Conservation (phyloP, 345 rosid genomes). For the Acer campestre region DNA sequence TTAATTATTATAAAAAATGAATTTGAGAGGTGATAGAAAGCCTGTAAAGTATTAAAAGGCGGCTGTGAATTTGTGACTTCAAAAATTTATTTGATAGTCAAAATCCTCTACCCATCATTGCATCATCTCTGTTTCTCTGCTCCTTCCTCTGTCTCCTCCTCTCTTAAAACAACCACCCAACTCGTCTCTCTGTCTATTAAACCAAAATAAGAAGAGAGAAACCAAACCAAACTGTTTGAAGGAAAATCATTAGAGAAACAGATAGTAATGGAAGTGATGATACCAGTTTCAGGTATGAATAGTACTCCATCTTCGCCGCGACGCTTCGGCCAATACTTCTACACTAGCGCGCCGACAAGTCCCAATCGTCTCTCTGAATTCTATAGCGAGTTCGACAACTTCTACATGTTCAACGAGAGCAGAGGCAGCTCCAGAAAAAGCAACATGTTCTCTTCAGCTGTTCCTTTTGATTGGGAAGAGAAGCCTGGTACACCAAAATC, state of each 20-base stretch:
- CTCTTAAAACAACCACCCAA: background rate
- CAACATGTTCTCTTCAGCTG: slow-evolving; percentile 11
- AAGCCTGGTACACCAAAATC: slow-evolving; percentile 65
- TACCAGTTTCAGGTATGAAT: slow-evolving; percentile 46
- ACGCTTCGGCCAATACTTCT: slow-evolving; percentile 54
- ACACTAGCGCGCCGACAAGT: slow-evolving; percentile 73
- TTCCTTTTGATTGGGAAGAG: slow-evolving; percentile 71
- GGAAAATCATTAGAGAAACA: background rate
- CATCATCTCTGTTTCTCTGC: background rate
- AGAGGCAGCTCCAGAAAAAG: background rate
- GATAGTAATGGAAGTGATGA: slow-evolving; percentile 46
- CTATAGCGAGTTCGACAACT: slow-evolving; percentile 47
- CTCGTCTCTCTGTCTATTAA: slow-evolving; percentile 14
- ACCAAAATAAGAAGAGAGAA: background rate
- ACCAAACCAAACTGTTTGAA: background rate
- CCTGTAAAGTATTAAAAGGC: slow-evolving; percentile 34
- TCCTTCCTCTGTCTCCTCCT: slow-evolving; percentile 2
- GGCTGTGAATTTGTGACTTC: slow-evolving; percentile 17
- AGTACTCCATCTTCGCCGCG: slow-evolving; percentile 73
- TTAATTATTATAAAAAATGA: background rate
- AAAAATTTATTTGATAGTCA: slow-evolving; percentile 31
- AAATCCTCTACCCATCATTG: slow-evolving; percentile 32
- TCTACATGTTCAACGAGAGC: slow-evolving; percentile 13
- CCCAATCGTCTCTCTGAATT: slow-evolving; percentile 64
- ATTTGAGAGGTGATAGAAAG: background rate